Percentiles rank a stretch among this genome's conserved stretches.
Conservation (phyloP, 2,329 filamentous ascomycete species). For the Scedosporium apiospermum region DNA sequence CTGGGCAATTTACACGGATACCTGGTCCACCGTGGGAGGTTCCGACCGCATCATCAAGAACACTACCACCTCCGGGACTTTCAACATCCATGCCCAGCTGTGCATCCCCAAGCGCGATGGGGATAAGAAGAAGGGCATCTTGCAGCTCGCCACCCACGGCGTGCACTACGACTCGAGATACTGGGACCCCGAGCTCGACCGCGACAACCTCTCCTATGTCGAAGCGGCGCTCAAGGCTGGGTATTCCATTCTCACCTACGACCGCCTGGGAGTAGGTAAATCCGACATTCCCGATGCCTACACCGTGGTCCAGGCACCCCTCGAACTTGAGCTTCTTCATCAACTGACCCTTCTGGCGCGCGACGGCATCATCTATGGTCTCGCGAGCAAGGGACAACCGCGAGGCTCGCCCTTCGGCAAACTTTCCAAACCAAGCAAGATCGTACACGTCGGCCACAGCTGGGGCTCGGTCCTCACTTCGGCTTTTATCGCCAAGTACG, state of each 20-base stretch:
- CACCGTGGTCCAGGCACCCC: slow-evolving; percentile 24
- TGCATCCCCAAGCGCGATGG: slow-evolving; percentile 9
- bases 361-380: slow-evolving; percentile 19
- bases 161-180: slow-evolving; percentile 28
- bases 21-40: slow-evolving; percentile 8
- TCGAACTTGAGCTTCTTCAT: slow-evolving; percentile 27
- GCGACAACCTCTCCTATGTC: slow-evolving; percentile 47
- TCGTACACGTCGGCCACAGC: slow-evolving; percentile 49
- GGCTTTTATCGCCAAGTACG: slow-evolving; percentile 37
- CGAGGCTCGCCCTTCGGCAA: not conserved
- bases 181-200: slow-evolving; percentile 43
- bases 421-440: slow-evolving; percentile 17
- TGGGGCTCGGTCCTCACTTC: slow-evolving; percentile 46
- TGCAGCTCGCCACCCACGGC: slow-evolving; percentile 30
- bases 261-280: slow-evolving; percentile 45
- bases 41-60: slow-evolving; percentile 5
- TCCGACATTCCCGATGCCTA: slow-evolving; percentile 31
- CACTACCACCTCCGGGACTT: slow-evolving; percentile 10
- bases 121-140: slow-evolving; percentile 9
- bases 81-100: slow-evolving; percentile 12
- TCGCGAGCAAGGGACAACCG: slow-evolving; percentile 3
- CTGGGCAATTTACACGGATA: slow-evolving; percentile 12
- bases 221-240: slow-evolving; percentile 37
- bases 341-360: slow-evolving; percentile 25
- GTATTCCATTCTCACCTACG: slow-evolving; percentile 45